phyloP scores from a whole-genome alignment of 176 grass and related monocot species.

The Oryza glumipatula region DNA sequence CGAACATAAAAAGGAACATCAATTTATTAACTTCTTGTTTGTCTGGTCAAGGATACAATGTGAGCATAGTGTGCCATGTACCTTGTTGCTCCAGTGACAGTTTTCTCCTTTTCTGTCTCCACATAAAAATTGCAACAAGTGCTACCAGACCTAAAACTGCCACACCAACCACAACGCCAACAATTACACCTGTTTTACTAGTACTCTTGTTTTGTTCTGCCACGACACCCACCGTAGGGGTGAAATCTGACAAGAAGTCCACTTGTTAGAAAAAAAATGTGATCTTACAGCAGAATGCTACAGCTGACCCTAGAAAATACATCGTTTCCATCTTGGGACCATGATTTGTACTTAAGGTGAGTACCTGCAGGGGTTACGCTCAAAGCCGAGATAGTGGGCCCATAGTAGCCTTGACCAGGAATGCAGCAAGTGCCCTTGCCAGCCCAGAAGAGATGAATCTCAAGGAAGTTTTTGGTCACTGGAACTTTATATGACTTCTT shows the following conservation, averaged over 20 bases:
- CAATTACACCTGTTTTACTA: conserved; percentile 57
- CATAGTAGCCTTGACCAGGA: conserved; percentile 75
- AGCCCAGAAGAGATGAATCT: conserved; percentile 98
- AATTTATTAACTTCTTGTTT: background rate
- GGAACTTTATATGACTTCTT: conserved; percentile 50
- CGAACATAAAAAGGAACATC: conserved; percentile 35
- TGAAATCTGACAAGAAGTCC: conserved; percentile 62
- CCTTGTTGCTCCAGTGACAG: conserved; percentile 53
- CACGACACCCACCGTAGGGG: conserved; percentile 50
- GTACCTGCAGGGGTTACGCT: conserved; percentile 71
- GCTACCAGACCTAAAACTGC: conserved; percentile 48
- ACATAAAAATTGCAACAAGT: conserved; percentile 49
- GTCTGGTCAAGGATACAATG: background rate
- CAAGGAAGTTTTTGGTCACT: conserved; percentile 86
- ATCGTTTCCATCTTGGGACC: background rate
- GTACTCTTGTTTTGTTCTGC: conserved; percentile 20
- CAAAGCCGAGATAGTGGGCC: conserved; percentile 76
- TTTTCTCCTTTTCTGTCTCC: conserved; percentile 56
- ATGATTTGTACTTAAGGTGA: background rate
- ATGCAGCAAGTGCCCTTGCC: conserved; percentile 96
- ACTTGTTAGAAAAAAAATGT: conserved; percentile 39
- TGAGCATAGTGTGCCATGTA: conserved; percentile 18
- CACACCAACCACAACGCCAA: conserved; percentile 58
- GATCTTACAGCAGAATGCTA: background rate
- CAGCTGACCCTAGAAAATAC: background rate